Conservation (phyloP, 176 grass and related monocot species). For the Carex kokanica region DNA sequence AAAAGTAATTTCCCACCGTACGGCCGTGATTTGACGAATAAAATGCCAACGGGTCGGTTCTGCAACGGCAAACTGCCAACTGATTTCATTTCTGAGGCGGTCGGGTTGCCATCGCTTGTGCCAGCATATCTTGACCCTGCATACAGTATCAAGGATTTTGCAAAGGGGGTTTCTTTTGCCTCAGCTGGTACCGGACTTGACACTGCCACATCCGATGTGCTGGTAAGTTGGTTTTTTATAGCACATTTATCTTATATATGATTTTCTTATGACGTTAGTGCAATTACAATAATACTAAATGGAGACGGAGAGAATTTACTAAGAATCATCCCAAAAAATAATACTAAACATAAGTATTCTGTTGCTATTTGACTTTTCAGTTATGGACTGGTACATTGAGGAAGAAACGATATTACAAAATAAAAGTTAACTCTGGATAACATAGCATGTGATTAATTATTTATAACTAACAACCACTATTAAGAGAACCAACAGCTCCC, state of each 20-base stretch:
- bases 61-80: constrained; percentile 65
- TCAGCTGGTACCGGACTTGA: constrained; percentile 92
- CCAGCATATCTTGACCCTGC: constrained; percentile 76
- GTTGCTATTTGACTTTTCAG: neutral
- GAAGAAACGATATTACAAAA: neutral
- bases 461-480: neutral
- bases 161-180: constrained; percentile 80
- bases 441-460: neutral
- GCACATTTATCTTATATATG: neutral
- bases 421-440: neutral
- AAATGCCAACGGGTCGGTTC: constrained; percentile 64
- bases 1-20: constrained; percentile 89
- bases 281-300: neutral
- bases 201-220: constrained; percentile 59
- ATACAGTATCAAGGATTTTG: constrained; percentile 60
- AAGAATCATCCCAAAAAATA: too few species aligned
- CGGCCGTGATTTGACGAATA: constrained; percentile 61
- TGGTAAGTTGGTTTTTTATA: constrained; percentile 41
- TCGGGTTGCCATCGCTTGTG: constrained; percentile 69
- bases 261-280: neutral
- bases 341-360: neutral
- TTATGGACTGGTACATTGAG: neutral
- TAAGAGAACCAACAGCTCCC: neutral
- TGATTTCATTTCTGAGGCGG: constrained; percentile 71
- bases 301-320: too few species aligned